Evolutionary conservation across 495 filamentous ascomycete genomes (phyloP), one percentile per base, ranked within the genome.

Genomic region (Talaromyces nanjingensis): DNA sequence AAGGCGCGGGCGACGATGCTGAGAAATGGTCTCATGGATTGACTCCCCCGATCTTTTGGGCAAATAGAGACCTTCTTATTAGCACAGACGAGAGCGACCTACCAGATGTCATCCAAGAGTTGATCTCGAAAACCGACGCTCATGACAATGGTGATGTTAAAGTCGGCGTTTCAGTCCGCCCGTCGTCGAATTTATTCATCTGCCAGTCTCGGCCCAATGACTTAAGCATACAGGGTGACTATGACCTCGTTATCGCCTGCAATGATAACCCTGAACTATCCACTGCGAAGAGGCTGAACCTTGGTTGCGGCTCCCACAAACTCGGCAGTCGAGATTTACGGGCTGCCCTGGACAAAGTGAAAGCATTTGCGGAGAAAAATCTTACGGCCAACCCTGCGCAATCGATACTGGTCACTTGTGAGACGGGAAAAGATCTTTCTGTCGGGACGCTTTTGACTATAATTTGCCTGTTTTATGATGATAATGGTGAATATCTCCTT

Each of bases 1-100:
- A 97, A 73, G 94, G 94, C 25, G 92, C 93, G 12, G 93, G 88
- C 5, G 93, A 98, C 75, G 93, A 98, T 70, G 90, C 87, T 20
- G 93, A 98, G 75, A 87, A 86, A 45, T 98, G 94, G 94, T 87
- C 91, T 39, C 75, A 83, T 47, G 89, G 90, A 0, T 76, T 97
- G 11, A 93, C 89, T 8, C 83, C 93, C 9, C 74, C 72, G 2
- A 65, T 92, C 3, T 98, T 96, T 73, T 98, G 93, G 93, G 72
- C 72, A 34, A 80, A 93, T 63, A 74, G 74, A 29, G 76, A 80
- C 2, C 31, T 68, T 27, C 72, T 97, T 6, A 68, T 92, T 8
- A 64, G 65, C 0, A 83, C 87, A 0, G 60, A 82, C 0, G 91
- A 96, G 67, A 76, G 82, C 3, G 85, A 91, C 6, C 68, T 96